Percentiles rank a stretch among this genome's conserved stretches.
Evolutionary conservation across 208 protist species (phyloP).

Genomic region (Leishmania gerbilli): DNA sequence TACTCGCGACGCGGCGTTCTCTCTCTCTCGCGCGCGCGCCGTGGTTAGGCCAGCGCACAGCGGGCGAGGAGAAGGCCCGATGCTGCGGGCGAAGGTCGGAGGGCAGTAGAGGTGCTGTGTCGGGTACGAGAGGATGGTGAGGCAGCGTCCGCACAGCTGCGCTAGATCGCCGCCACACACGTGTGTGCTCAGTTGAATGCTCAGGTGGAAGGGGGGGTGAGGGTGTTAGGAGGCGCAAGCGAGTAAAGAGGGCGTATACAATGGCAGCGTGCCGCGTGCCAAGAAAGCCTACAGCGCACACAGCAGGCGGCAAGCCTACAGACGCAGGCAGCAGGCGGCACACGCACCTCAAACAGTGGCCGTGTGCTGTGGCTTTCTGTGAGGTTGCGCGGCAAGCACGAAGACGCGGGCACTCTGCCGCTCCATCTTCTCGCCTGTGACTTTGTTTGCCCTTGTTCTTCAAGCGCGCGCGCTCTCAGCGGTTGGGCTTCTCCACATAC

Average conservation of each 20-base stretch:
- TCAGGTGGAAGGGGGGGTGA: neutral
- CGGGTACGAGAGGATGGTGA: neutral
- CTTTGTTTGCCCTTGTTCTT: no score
- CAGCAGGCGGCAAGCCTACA: neutral
- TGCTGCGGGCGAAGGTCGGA: neutral
- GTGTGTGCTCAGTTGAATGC: neutral
- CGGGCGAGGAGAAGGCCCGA: neutral
- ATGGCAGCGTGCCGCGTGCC: neutral
- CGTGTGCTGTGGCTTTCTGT: no score
- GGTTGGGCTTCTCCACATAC: no score
- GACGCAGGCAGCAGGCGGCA: no score
- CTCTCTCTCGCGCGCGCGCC: neutral
- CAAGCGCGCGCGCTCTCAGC: no score
- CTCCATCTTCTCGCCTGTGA: no score
- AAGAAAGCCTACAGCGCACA: neutral
- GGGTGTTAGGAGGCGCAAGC: neutral
- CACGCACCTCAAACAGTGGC: no score
- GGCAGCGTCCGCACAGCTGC: neutral
- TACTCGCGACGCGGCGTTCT: neutral
- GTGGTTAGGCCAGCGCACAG: neutral
- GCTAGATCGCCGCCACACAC: neutral
- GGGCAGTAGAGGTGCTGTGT: neutral
- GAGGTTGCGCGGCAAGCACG: neutral
- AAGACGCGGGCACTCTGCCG: neutral
- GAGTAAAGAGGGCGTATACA: neutral